Conservation (phyloP, 345 rosid genomes). For the Brassica cretica region DNA sequence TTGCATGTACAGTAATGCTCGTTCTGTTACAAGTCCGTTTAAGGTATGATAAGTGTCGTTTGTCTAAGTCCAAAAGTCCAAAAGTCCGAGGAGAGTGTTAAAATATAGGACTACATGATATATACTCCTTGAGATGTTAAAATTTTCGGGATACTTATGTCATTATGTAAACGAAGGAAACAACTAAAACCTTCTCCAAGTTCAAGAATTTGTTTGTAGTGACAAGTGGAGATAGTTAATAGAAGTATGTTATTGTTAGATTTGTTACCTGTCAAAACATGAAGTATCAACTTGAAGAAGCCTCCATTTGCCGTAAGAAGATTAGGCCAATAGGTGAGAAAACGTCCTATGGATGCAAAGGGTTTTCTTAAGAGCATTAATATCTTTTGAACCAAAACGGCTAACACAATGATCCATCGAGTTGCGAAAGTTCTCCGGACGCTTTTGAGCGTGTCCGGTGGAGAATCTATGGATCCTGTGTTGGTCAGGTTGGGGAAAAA, state of each 20-base stretch:
- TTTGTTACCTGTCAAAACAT: conserved; percentile 27
- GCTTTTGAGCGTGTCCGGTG: conserved; percentile 29
- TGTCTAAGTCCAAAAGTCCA: conserved; percentile 25
- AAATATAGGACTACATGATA: conserved; percentile 3
- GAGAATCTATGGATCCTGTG: conserved; percentile 32
- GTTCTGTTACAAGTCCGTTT: background rate
- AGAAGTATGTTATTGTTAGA: background rate
- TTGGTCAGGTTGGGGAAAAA: conserved; percentile 26
- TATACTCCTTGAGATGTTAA: background rate
- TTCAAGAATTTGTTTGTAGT: conserved; percentile 9
- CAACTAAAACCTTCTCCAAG: background rate
- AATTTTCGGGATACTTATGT: background rate
- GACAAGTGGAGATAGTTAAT: background rate
- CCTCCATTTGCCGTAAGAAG: conserved; percentile 32
- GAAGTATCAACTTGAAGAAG: conserved; percentile 31
- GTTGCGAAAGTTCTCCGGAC: conserved; percentile 25
- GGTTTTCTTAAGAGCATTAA: conserved; percentile 17
- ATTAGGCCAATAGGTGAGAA: conserved; percentile 29
- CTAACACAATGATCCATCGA: conserved; percentile 27
- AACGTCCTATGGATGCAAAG: conserved; percentile 6
- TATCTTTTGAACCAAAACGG: conserved; percentile 21
- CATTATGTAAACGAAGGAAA: background rate
- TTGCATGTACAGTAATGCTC: background rate
- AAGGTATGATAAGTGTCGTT: conserved; percentile 13
- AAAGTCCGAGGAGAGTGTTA: background rate